These are phyloP conservation scores for Daldinia bambusicola DNA, from an alignment of 495 filamentous ascomycete species.

Conservation along the genomic window DNA sequence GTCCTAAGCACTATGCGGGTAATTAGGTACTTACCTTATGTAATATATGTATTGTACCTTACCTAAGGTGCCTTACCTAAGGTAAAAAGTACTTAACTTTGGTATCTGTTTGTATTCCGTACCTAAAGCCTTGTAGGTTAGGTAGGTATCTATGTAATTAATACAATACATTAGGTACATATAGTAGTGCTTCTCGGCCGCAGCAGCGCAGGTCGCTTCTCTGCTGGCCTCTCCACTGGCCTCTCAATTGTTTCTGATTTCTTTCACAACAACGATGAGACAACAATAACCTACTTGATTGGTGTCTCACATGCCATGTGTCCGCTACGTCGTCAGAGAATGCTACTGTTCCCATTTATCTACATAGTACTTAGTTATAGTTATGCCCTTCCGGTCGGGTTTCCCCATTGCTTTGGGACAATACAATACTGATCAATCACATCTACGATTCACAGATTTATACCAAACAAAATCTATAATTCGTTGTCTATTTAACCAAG, in stretches of 20 bases:
- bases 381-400: conserved; percentile 1
- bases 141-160: too few relatives aligned
- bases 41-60: neutral
- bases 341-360: conserved; percentile 12
- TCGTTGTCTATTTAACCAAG: neutral
- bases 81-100: too few relatives aligned
- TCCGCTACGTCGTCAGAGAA: neutral
- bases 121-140: too few relatives aligned
- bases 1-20: neutral
- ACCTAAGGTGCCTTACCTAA: neutral
- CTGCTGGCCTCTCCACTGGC: conserved; percentile 1
- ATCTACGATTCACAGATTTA: neutral
- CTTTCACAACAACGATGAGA: conserved; percentile 32
- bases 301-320: conserved; percentile 23
- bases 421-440: neutral
- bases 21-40: neutral
- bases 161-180: too few relatives aligned
- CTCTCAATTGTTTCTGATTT: conserved; percentile 1
- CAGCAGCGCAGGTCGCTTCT: too few relatives aligned
- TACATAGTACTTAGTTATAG: conserved; percentile 5
- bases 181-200: too few relatives aligned
- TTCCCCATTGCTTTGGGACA: neutral
- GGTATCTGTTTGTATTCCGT: too few relatives aligned
- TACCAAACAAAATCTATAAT: too few relatives aligned
- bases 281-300: conserved; percentile 10